Evolutionary conservation across 164 flowering plant species (phyloP).

Genomic region (Paratinospora sagittata): DNA sequence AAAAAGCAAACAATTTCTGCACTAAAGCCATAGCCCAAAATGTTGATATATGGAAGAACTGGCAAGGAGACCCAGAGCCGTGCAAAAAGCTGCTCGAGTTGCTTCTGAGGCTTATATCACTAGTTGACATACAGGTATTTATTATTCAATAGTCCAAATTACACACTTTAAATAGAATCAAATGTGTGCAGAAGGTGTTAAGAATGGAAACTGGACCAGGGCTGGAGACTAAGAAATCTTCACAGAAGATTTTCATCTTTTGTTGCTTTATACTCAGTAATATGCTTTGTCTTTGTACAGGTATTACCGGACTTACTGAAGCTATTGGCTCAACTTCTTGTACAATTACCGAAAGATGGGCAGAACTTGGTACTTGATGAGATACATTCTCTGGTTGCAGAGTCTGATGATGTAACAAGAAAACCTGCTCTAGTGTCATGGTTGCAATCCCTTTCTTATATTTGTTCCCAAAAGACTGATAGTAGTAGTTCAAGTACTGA

Average conservation of each 20-base stretch:
- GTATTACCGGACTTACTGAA: conserved; percentile 84
- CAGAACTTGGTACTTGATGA: conserved; percentile 65
- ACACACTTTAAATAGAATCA: background rate
- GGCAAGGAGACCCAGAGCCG: conserved; percentile 71
- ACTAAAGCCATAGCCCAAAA: conserved; percentile 30
- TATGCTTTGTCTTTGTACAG: conserved; percentile 28
- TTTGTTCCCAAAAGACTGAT: conserved; percentile 43
- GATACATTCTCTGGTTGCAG: conserved; percentile 68
- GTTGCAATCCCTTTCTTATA: conserved; percentile 83
- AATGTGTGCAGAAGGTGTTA: no score
- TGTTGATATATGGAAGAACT: conserved; percentile 44
- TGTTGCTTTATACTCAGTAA: no score
- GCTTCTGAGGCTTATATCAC: conserved; percentile 59
- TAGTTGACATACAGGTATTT: conserved; percentile 88
- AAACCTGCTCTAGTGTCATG: conserved; percentile 88
- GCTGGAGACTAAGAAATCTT: background rate
- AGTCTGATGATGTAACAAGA: conserved; percentile 84
- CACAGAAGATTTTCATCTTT: background rate
- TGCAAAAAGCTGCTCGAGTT: conserved; percentile 61
- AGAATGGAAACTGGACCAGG: background rate
- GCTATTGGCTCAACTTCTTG: conserved; percentile 49
- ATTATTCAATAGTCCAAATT: background rate
- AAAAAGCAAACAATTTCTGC: conserved; percentile 52
- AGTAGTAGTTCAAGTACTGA: conserved; percentile 12
- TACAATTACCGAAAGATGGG: conserved; percentile 57